These are phyloP conservation scores for Trichoderma simmonsii DNA, from an alignment of 2,329 filamentous ascomycete species.

Conservation along the genomic window DNA sequence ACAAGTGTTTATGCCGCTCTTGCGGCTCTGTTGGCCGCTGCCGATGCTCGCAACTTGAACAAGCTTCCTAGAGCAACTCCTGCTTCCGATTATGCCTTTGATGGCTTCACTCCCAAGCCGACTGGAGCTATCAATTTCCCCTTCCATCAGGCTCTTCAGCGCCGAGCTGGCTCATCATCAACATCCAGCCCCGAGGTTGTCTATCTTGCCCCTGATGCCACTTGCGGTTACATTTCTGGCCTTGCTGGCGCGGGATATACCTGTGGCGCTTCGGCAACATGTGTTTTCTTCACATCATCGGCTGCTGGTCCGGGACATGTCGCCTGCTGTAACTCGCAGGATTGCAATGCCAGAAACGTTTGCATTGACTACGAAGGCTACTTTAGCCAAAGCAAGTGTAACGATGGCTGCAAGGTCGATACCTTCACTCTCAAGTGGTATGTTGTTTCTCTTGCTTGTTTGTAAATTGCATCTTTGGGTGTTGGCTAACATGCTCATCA, in stretches of 20 bases:
- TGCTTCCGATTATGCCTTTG: slow-evolving; percentile 30
- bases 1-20: slow-evolving; percentile 22
- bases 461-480: not conserved
- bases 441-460: not conserved
- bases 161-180: slow-evolving; percentile 19
- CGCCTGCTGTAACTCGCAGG: slow-evolving; percentile 39
- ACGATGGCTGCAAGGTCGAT: slow-evolving; percentile 40
- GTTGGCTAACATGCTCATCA: not conserved
- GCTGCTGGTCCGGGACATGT: slow-evolving; percentile 34
- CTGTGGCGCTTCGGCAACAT: slow-evolving; percentile 36
- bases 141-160: slow-evolving; percentile 29
- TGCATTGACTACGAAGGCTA: slow-evolving; percentile 41
- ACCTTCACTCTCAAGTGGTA: slow-evolving; percentile 47
- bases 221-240: slow-evolving; percentile 48
- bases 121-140: slow-evolving; percentile 38
- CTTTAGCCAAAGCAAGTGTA: slow-evolving; percentile 36
- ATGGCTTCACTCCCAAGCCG: slow-evolving; percentile 40
- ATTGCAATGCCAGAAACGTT: slow-evolving; percentile 35
- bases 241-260: slow-evolving; percentile 38
- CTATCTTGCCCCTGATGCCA: slow-evolving; percentile 48
- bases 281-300: slow-evolving; percentile 39
- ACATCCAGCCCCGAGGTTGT: slow-evolving; percentile 27
- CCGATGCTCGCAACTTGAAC: slow-evolving; percentile 29
- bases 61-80: slow-evolving; percentile 35
- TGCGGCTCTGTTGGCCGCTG: slow-evolving; percentile 30